phyloP scores from a whole-genome alignment of 352 stramenopile species.

The Albugo laibachii region DNA sequence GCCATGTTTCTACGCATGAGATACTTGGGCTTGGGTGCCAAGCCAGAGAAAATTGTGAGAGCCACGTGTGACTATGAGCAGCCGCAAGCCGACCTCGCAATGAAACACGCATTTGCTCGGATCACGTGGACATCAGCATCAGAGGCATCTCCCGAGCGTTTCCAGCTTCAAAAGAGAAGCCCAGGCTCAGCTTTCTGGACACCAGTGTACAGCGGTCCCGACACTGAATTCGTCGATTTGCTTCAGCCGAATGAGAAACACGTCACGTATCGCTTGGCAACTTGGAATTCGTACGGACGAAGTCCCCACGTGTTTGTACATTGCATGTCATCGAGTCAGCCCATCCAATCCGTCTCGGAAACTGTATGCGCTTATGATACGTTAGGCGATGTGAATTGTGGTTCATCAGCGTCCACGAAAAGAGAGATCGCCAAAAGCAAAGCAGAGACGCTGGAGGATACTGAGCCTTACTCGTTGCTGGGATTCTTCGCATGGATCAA shows the following conservation, averaged over 20 bases:
- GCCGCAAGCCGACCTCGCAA: too few species aligned
- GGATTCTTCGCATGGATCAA: conserved; percentile 1
- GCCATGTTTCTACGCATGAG: conserved; percentile 70
- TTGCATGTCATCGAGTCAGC: background rate
- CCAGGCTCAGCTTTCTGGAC: background rate
- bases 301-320: conserved; percentile 1
- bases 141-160: background rate
- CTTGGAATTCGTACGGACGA: conserved; percentile 8
- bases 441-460: background rate
- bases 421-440: background rate
- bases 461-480: too few species aligned
- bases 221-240: background rate
- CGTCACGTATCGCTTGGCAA: conserved; percentile 4
- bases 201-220: background rate
- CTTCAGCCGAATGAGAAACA: background rate
- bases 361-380: background rate
- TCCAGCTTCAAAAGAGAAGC: background rate
- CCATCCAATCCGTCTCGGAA: background rate
- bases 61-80: too few species aligned
- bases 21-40: conserved; percentile 15
- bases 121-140: background rate
- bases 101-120: background rate
- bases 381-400: background rate
- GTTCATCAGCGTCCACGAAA: too few species aligned
- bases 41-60: too few species aligned